These are phyloP conservation scores for Emmonsia crescens DNA, from an alignment of 2,329 filamentous ascomycete species.

Conservation along the genomic window DNA sequence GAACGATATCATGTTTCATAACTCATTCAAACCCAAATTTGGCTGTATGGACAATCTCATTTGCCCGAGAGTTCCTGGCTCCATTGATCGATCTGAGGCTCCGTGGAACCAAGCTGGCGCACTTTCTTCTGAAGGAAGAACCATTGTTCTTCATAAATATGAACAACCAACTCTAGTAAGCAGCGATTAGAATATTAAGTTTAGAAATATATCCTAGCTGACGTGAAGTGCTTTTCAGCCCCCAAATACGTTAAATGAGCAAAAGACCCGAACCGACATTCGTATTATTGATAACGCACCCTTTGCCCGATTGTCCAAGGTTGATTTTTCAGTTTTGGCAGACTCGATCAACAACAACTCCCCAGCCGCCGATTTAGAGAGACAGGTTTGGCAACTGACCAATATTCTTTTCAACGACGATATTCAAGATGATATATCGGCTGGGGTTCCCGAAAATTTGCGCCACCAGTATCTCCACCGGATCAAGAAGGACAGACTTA, in stretches of 20 bases:
- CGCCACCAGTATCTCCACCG: conserved; percentile 31
- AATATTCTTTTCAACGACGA: conserved; percentile 76
- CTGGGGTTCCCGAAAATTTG: conserved; percentile 30
- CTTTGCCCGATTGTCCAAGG: conserved; percentile 31
- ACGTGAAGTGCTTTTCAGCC: conserved; percentile 12
- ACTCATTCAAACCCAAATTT: conserved; percentile 69
- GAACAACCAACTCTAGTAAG: not conserved
- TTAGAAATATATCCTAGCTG: not conserved
- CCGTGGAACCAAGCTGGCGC: conserved; percentile 46
- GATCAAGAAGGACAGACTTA: conserved; percentile 39
- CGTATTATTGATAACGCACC: conserved; percentile 49
- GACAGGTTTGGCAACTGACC: conserved; percentile 69
- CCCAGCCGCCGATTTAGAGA: conserved; percentile 25
- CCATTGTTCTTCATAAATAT: conserved; percentile 21
- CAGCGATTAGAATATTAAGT: not conserved
- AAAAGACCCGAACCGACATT: conserved; percentile 33
- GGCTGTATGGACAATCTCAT: conserved; percentile 62
- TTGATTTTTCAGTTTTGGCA: conserved; percentile 26
- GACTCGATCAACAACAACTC: conserved; percentile 20
- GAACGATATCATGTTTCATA: conserved; percentile 57
- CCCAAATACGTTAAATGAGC: conserved; percentile 24
- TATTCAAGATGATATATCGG: conserved; percentile 36
- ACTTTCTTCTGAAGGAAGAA: conserved; percentile 52
- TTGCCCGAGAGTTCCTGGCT: conserved; percentile 37
- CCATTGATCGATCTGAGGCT: conserved; percentile 8